These are phyloP conservation scores for Murraya koenigii DNA, from an alignment of 345 rosid species.

Conservation along the genomic window DNA sequence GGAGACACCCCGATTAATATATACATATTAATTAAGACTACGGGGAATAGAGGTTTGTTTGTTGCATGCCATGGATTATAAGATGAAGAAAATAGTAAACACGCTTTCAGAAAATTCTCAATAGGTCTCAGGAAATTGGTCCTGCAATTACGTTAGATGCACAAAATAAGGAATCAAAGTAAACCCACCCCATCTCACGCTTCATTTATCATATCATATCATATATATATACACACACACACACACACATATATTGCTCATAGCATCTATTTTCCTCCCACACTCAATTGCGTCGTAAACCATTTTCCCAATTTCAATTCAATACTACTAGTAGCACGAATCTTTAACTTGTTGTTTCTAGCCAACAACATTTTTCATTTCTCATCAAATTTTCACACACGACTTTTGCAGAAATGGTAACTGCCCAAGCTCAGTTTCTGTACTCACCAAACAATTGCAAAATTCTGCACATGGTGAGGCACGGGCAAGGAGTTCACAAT, in stretches of 20 bases:
- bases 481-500: constrained; percentile 10
- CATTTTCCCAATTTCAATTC: neutral
- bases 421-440: constrained; percentile 3
- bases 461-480: constrained; percentile 17
- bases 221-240: neutral
- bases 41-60: neutral
- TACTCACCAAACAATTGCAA: constrained; percentile 7
- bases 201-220: neutral
- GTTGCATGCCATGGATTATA: too few species aligned
- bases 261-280: neutral
- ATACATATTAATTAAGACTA: neutral
- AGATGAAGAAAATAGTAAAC: neutral
- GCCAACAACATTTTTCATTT: too few species aligned
- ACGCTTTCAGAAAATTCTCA: neutral
- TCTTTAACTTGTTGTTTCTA: neutral
- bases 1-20: neutral
- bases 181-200: neutral
- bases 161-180: neutral
- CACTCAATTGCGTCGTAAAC: neutral
- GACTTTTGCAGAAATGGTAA: constrained; percentile 19
- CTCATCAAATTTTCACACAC: neutral
- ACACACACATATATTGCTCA: too few species aligned
- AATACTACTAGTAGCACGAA: too few species aligned
- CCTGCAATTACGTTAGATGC: neutral
- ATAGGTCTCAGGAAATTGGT: neutral